Base-by-base conservation (phyloP, 148 eudicot species). In the Persicaria maculosa region DNA sequence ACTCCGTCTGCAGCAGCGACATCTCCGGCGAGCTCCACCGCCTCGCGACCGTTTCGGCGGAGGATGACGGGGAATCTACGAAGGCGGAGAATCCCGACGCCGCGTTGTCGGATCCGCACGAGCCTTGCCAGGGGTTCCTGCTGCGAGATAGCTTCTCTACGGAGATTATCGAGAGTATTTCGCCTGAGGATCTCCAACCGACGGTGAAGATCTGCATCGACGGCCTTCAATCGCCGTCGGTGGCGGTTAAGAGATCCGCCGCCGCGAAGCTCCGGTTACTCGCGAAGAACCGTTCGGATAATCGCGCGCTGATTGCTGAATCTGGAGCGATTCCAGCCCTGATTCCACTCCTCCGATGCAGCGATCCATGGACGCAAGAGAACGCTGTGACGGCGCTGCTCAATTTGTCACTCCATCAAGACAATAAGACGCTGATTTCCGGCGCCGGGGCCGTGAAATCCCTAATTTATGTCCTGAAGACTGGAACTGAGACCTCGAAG, bases 21-120 rank as follows among this genome's bases (percentile, higher is more conserved):
- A 88, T 94, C 19, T 94, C 98, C 77, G 97, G 98, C 50, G 98
- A 94, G 74, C 80, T 94, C 0, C 96, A 86, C 50, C 84, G 96
- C 5, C 81, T 94, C 4, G 97, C 98, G 0, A 75, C 71, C 1
- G 58, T 54, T 2, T 40, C 25, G 20, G 58, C 17, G 14, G 71
- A 62, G 20, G 70, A 11, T 19, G 9, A 61, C 52, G 17, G 44
- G 4, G 70, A 44, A 65, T 9, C 70, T 14, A 85, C 79, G 4
- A 55, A 47, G 14, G 17, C 81, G 4, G 83, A 77, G 44, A 31
- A 46, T 40, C 68, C 8, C 0, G 16, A 45, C 80, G 36, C 65
- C 61, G 31, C 3, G 0, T 9, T 12, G 12, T 7, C 61, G 22
- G 61, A 55, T 55, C 61, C 17, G 16, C 9, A 79, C 2, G 93